phyloP scores from a whole-genome alignment of 345 rosid species.

The Syzygium grande region DNA sequence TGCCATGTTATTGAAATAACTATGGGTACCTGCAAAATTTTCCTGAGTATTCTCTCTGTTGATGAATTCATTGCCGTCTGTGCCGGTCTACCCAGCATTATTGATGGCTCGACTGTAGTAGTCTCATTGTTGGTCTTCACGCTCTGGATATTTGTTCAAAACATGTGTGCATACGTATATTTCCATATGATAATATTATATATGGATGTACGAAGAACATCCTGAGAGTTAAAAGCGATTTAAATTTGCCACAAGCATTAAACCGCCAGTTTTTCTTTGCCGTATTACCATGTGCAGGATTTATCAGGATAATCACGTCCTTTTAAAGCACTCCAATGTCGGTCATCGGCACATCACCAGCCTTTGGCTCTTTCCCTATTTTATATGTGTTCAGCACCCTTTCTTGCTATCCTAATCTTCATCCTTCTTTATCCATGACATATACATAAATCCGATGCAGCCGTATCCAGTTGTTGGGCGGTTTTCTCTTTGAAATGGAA shows the following conservation, averaged over 20 bases:
- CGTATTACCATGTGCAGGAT: neutral
- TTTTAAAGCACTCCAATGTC: neutral
- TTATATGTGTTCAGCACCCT: neutral
- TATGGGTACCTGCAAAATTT: neutral
- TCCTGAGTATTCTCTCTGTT: neutral
- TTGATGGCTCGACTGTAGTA: neutral
- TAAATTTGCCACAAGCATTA: neutral
- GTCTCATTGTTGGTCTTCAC: neutral
- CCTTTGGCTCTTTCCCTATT: neutral
- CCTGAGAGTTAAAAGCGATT: neutral
- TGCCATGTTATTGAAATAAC: neutral
- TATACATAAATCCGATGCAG: neutral
- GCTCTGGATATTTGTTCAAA: neutral
- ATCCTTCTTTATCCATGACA: neutral
- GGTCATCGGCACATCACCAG: neutral
- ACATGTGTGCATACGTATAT: neutral
- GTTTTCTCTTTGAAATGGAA: neutral
- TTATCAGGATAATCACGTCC: neutral
- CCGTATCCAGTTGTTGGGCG: neutral
- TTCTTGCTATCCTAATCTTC: neutral
- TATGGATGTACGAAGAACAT: neutral
- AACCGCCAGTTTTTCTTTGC: neutral
- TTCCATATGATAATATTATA: neutral
- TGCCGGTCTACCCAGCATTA: neutral
- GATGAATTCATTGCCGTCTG: neutral